Conservation (phyloP, 2,329 filamentous ascomycete genomes). For the Lecanicillium sp. region DNA sequence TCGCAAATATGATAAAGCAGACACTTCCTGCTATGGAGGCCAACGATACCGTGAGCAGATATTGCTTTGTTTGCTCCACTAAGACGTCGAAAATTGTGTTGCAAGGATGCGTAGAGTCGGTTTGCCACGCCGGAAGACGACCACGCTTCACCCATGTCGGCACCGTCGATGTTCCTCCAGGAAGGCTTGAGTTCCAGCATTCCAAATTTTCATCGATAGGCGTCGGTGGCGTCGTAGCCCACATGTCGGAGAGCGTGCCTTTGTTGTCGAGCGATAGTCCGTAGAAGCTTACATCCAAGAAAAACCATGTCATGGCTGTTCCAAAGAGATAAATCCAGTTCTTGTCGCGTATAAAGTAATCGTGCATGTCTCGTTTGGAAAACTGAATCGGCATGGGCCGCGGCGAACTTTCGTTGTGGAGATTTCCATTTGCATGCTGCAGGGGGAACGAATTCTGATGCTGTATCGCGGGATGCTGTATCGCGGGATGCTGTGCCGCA, state of each 20-base stretch:
- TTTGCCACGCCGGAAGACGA: slow-evolving; percentile 44
- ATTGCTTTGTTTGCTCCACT: slow-evolving; percentile 47
- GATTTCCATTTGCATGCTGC: slow-evolving; percentile 25
- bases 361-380: slow-evolving; percentile 40
- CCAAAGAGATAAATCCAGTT: slow-evolving; percentile 41
- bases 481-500: not conserved
- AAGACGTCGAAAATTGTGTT: slow-evolving; percentile 47
- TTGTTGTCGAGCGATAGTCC: slow-evolving; percentile 46
- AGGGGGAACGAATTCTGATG: slow-evolving; percentile 20
- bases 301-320: slow-evolving; percentile 47
- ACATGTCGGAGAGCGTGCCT: slow-evolving; percentile 36
- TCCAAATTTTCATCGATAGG: slow-evolving; percentile 31
- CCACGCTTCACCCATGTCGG: slow-evolving; percentile 34
- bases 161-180: slow-evolving; percentile 37
- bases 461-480: not conserved
- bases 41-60: slow-evolving; percentile 45
- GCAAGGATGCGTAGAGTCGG: slow-evolving; percentile 41
- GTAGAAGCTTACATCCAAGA: slow-evolving; percentile 53
- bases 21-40: slow-evolving; percentile 45
- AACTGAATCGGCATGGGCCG: slow-evolving; percentile 42
- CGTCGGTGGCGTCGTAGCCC: slow-evolving; percentile 31
- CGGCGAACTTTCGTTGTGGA: slow-evolving; percentile 28
- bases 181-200: slow-evolving; percentile 43
- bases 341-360: slow-evolving; percentile 43
- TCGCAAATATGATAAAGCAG: slow-evolving; percentile 42